A percentile compares a stretch with the other conserved stretches of the same genome.
These are phyloP conservation scores for Trichoderma sp. DNA, from an alignment of 2,329 filamentous ascomycete genomes.

Conservation along the genomic window DNA sequence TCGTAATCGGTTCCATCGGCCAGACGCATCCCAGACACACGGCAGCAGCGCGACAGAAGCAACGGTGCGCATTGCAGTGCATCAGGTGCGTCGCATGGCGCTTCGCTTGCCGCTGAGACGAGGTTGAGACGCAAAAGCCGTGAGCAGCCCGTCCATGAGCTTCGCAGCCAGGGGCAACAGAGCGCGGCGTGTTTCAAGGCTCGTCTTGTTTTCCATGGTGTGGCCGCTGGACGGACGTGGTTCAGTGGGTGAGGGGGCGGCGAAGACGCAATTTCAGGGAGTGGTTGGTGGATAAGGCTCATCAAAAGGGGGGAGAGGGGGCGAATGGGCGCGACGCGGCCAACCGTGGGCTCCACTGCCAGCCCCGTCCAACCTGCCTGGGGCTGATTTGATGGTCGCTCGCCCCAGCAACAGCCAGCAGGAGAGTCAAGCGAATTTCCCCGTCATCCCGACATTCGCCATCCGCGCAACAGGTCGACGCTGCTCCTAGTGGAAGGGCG, in stretches of 20 bases:
- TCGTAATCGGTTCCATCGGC: constrained; percentile 21
- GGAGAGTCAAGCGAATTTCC: constrained; percentile 25
- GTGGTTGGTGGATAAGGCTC: constrained; percentile 32
- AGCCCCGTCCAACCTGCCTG: constrained; percentile 29
- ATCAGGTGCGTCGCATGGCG: background rate
- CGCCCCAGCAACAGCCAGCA: constrained; percentile 17
- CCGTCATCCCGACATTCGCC: constrained; percentile 22
- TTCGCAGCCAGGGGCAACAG: constrained; percentile 1
- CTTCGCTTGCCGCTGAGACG: constrained; percentile 21
- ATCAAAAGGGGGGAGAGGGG: constrained; percentile 26
- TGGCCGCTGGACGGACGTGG: constrained; percentile 28
- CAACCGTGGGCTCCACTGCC: constrained; percentile 34
- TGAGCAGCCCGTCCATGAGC: background rate
- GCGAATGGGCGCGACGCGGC: constrained; percentile 31
- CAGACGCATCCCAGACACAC: background rate
- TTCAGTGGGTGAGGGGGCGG: constrained; percentile 31
- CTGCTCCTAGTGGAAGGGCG: constrained; percentile 15
- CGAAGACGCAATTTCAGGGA: constrained; percentile 36
- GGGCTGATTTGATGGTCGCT: constrained; percentile 26
- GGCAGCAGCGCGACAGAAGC: background rate
- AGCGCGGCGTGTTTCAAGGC: constrained; percentile 28
- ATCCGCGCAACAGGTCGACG: constrained; percentile 14
- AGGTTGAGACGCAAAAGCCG: constrained; percentile 16
- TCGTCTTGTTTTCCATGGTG: constrained; percentile 29
- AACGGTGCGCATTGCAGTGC: background rate